Base-by-base conservation (phyloP, 1,139 yeast genomes). In the Lodderomyces theae region DNA sequence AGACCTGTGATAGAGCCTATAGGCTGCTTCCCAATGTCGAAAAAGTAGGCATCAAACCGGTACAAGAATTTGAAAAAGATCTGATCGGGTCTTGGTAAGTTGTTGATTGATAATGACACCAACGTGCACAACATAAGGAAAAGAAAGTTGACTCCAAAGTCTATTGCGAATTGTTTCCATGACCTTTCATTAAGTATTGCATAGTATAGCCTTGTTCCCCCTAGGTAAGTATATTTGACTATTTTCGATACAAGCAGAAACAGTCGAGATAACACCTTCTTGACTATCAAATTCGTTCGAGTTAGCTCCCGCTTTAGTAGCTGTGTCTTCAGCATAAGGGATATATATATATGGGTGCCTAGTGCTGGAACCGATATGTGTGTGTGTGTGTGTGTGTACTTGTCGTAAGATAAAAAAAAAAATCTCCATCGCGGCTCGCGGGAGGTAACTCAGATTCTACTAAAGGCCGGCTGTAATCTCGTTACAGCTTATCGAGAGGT, bases 21-120 rank as follows among this genome's bases (percentile, higher is more conserved):
- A 4, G 41, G 28, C 24, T 32, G 41, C 10, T 34, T 32, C 29
- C 39, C 34, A 13, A 46, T n/a, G 22, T 44, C 50, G 30, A 46
- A 46, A 16, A 46, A 44, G 29, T 43, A 46, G 4, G 36, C 16
- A 35, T 46, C 50, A 34, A 42, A 46, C n/a, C 49, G 39, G 17
- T 40, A 45, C 18, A 46, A 30, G 13, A 43, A 38, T 25, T 46
- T 45, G 36, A 42, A 36, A 36, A 17, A 44, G 15, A 46, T 43
- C 15, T 41, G 34, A 31, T 42, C 40, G 12, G 45, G 47, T 17
- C 50, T 32, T 9, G 49, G 50, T 4, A 46, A 33, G 19, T 44
- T 23, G 28, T 45, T 45, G 17, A 46, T 18, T 8, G 35, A 16
- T 1, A 19, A 22, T 2, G 43, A 37, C 8, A 44, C 18, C 22